Percentiles rank a stretch among this genome's conserved stretches.
Conservation (phyloP, 768 basidiomycete genomes). For the Clitopilus passeckerianus region DNA sequence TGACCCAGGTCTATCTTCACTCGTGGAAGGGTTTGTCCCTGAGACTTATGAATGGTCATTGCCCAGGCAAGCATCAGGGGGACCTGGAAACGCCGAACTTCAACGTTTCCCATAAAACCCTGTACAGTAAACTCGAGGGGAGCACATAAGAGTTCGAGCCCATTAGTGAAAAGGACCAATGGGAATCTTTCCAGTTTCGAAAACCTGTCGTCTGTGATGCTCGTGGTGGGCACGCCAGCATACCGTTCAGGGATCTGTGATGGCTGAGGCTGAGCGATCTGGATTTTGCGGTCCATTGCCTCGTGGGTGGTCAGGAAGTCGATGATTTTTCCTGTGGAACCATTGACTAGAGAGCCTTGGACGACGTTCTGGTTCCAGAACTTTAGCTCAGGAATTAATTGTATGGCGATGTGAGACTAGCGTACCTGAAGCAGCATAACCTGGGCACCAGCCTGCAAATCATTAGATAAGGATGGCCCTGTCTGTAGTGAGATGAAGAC, state of each 20-base stretch:
- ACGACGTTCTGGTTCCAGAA: slow-evolving; percentile 45
- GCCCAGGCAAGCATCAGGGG: slow-evolving; percentile 69
- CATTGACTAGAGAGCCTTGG: slow-evolving; percentile 63
- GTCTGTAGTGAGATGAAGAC: not conserved
- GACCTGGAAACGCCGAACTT: slow-evolving; percentile 59
- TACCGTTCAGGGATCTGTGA: not conserved
- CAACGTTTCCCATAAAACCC: slow-evolving; percentile 48
- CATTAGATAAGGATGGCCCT: not conserved
- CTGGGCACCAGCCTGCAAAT: slow-evolving; percentile 60
- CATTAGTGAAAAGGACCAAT: slow-evolving; percentile 52
- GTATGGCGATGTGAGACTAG: not conserved
- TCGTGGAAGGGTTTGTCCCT: slow-evolving; percentile 79
- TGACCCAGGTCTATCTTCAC: slow-evolving; percentile 73
- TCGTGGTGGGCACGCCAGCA: not conserved
- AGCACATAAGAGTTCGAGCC: slow-evolving; percentile 40
- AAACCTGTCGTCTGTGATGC: not conserved
- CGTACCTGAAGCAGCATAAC: slow-evolving; percentile 70
- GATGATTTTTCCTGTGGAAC: slow-evolving; percentile 52
- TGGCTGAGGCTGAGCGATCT: slow-evolving; percentile 21
- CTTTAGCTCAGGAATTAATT: not conserved
- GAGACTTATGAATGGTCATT: slow-evolving; percentile 81
- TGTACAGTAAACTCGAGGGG: slow-evolving; percentile 54
- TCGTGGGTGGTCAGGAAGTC: slow-evolving; percentile 45
- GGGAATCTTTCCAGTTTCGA: slow-evolving; percentile 37
- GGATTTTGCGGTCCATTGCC: slow-evolving; percentile 31